Evolutionary conservation across 2,329 filamentous ascomycete species (phyloP).

Genomic region (Paecilomyces fulvus): DNA sequence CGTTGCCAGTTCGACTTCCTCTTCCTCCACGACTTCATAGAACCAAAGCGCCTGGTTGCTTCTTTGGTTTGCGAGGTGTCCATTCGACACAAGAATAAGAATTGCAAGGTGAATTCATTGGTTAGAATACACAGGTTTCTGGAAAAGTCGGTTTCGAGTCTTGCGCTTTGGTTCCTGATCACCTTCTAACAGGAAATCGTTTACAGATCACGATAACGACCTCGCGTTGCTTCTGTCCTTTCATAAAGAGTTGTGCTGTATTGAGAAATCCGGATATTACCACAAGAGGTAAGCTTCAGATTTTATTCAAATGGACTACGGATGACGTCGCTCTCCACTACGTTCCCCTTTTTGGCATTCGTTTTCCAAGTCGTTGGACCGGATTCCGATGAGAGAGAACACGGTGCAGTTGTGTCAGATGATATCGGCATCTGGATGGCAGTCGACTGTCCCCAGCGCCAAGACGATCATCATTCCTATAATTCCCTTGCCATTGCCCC

Average conservation of each 20-base stretch:
- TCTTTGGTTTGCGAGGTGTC: background rate
- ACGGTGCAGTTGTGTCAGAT: background rate
- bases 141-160: background rate
- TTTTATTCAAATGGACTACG: slow-evolving; percentile 1
- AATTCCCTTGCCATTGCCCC: background rate
- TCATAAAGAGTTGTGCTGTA: background rate
- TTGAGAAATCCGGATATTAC: background rate
- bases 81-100: background rate
- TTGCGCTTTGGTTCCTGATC: background rate
- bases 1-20: background rate
- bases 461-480: background rate
- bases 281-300: background rate
- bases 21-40: background rate
- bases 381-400: background rate
- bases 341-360: background rate
- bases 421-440: background rate
- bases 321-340: background rate
- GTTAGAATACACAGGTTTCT: background rate
- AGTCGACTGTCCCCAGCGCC: background rate
- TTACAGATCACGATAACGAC: background rate
- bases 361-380: background rate
- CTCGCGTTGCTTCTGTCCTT: background rate
- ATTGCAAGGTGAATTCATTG: background rate
- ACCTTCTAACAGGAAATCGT: background rate
- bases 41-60: background rate